phyloP scores from a whole-genome alignment of 352 stramenopile species.

The Pythium brassicae region DNA sequence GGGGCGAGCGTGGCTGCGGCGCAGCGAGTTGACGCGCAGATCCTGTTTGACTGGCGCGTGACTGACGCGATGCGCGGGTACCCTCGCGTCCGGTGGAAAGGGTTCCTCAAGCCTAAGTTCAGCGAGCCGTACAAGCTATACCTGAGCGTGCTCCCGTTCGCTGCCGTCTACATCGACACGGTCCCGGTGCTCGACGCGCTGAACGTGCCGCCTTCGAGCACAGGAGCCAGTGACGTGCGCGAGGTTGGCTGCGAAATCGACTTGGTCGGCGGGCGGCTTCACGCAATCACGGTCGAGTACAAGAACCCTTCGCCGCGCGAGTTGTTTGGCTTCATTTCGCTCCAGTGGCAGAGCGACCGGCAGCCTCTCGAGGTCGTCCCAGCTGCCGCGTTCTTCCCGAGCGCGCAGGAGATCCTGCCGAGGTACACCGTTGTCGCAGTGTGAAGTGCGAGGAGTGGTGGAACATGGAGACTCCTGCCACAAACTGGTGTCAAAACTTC shows the following conservation, averaged over 20 bases:
- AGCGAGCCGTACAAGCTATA: constrained; percentile 36
- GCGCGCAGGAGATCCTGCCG: constrained; percentile 24
- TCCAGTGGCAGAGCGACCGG: constrained; percentile 26
- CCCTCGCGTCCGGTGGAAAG: constrained; percentile 37
- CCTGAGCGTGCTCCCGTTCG: constrained; percentile 19
- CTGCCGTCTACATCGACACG: constrained; percentile 31
- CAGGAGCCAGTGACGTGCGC: neutral
- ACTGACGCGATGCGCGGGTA: constrained; percentile 35
- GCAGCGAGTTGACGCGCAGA: constrained; percentile 23
- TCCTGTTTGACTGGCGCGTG: constrained; percentile 38
- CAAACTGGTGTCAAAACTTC: neutral
- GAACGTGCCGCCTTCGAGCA: constrained; percentile 13
- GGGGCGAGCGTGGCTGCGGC: constrained; percentile 4
- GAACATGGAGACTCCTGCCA: neutral
- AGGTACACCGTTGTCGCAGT: constrained; percentile 17
- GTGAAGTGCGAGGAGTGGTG: constrained; percentile 1
- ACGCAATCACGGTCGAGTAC: constrained; percentile 49
- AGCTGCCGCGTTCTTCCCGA: constrained; percentile 16
- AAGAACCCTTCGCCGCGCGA: constrained; percentile 11
- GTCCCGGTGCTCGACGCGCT: constrained; percentile 33
- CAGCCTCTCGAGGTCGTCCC: constrained; percentile 23
- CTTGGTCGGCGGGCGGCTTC: constrained; percentile 23
- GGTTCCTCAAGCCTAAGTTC: constrained; percentile 36
- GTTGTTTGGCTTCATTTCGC: constrained; percentile 13
- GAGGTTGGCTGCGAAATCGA: constrained; percentile 8